Base-by-base conservation (phyloP, 257 asterid genomes). In the Solanum clarkiae region DNA sequence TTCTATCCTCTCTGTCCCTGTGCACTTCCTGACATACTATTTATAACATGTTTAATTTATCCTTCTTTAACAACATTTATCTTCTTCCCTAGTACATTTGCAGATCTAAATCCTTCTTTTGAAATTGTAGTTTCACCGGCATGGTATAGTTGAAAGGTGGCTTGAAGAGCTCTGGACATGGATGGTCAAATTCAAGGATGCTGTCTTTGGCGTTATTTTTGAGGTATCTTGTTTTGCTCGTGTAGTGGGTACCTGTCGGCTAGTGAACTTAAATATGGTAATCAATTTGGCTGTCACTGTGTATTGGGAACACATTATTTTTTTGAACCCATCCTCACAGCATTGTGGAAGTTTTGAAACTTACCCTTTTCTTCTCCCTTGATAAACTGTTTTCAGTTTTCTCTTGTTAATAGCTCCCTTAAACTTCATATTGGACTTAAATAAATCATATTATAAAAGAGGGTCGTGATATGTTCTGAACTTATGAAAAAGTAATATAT, bases 141-240 rank as follows among this genome's bases (percentile, higher is more conserved):
- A 85, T 88, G 98, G 96, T 88, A 84, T 89, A 80, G 95, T 97
- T 88, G 99, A 95, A 90, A 90, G 97, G 87, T 97, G 98, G 98
- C 98, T 93, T 89, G 97, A 92, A 87, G 98, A 95, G 89, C 93
- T 94, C 80, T 97, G 98, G 98, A 84, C 91, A 47, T 94, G 93
- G 94, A 92, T 95, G 94, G 77, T 90, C 92, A 93, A 90, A 90
- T 95, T 94, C 87, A 92, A 89, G 87, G 97, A 93, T 90, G 91
- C 92, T 69, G 92, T 92, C 86, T 70, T 90, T 87, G 85, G 88
- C 88, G 70, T 90, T 86, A 88, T 94, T 32, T 92, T 91, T 84
- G 98, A 97, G 99, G 99, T 95, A 90, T 80, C 87, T 83, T 54
- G 69, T 68, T 86, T 79, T 88, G 54, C 87, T 86, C 24, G 49